A percentile compares a stretch with the other conserved stretches of the same genome.
phyloP scores from a whole-genome alignment of 768 basidiomycete genomes.

The Lentinula edodes region DNA sequence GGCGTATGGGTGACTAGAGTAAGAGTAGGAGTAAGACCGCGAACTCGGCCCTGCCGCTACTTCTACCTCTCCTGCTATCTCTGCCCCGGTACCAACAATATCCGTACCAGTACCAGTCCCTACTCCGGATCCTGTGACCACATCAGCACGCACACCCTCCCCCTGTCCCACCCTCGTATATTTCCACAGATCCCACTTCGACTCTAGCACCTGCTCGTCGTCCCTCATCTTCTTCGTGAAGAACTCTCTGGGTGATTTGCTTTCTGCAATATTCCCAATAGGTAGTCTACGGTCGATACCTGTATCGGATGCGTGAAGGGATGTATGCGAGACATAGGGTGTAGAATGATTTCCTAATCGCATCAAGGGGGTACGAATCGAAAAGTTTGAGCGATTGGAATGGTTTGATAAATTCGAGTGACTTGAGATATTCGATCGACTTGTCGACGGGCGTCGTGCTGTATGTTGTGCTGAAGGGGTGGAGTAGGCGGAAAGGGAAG shows the following conservation, averaged over 20 bases:
- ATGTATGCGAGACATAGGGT: constrained; percentile 45
- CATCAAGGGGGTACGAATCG: constrained; percentile 42
- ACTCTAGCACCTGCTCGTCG: constrained; percentile 26
- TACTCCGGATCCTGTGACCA: background rate
- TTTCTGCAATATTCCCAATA: constrained; percentile 44
- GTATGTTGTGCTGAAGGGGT: constrained; percentile 18
- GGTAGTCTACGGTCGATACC: constrained; percentile 37
- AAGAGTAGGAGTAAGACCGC: background rate
- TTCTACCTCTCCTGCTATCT: background rate
- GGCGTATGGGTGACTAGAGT: background rate
- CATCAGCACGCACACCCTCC: background rate
- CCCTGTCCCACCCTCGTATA: constrained; percentile 31
- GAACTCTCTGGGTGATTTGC: constrained; percentile 43
- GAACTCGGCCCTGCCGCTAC: background rate
- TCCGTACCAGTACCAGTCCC: background rate
- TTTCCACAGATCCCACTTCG: constrained; percentile 40
- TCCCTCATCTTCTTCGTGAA: constrained; percentile 27
- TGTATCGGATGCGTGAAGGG: background rate
- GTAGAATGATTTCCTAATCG: constrained; percentile 64
- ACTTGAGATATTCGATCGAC: constrained; percentile 1
- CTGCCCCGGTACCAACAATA: background rate
- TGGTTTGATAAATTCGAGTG: background rate
- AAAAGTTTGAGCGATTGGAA: constrained; percentile 3
- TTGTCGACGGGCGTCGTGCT: constrained; percentile 7
- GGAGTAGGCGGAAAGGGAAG: background rate